phyloP scores from a whole-genome alignment of 768 basidiomycete genomes.

The Mycena chlorophos region DNA sequence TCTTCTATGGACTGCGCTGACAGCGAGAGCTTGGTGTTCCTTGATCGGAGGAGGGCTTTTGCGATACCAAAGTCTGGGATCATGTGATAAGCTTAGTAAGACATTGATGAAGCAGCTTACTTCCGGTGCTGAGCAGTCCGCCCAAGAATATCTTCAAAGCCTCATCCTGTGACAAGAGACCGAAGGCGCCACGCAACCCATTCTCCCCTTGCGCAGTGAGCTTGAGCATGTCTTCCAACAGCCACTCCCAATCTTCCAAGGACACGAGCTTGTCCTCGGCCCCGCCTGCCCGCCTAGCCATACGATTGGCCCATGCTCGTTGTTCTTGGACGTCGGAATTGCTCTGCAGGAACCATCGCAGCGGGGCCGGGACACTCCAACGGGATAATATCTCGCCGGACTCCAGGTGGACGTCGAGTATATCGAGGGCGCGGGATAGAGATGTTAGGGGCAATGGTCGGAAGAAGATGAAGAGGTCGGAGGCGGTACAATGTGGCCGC shows the following conservation, averaged over 20 bases:
- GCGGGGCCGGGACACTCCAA: constrained; percentile 80
- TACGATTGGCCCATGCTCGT: constrained; percentile 79
- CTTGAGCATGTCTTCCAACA: constrained; percentile 90
- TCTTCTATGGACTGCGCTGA: constrained; percentile 59
- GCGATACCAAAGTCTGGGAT: constrained; percentile 67
- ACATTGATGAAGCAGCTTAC: constrained; percentile 53
- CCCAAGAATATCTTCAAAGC: constrained; percentile 80
- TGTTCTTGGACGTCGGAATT: constrained; percentile 66
- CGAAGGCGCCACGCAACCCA: constrained; percentile 75
- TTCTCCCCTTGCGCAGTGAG: constrained; percentile 64
- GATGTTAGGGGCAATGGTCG: constrained; percentile 70
- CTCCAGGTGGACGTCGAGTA: constrained; percentile 91
- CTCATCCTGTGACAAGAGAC: constrained; percentile 68
- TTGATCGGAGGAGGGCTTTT: constrained; percentile 52
- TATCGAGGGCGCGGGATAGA: constrained; percentile 82
- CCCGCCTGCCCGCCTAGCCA: constrained; percentile 72
- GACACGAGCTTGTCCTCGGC: constrained; percentile 53
- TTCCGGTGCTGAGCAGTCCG: constrained; percentile 82
- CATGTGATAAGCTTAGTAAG: constrained; percentile 8
- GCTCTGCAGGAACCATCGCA: constrained; percentile 91
- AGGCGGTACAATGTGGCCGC: constrained; percentile 54
- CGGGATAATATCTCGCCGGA: constrained; percentile 88
- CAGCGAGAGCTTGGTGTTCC: constrained; percentile 51
- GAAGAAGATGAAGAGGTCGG: constrained; percentile 81
- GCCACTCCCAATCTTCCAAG: constrained; percentile 80